These are phyloP conservation scores for Paecilomyces dactylethromorphus DNA, from an alignment of 2,329 filamentous ascomycete genomes.

Conservation along the genomic window DNA sequence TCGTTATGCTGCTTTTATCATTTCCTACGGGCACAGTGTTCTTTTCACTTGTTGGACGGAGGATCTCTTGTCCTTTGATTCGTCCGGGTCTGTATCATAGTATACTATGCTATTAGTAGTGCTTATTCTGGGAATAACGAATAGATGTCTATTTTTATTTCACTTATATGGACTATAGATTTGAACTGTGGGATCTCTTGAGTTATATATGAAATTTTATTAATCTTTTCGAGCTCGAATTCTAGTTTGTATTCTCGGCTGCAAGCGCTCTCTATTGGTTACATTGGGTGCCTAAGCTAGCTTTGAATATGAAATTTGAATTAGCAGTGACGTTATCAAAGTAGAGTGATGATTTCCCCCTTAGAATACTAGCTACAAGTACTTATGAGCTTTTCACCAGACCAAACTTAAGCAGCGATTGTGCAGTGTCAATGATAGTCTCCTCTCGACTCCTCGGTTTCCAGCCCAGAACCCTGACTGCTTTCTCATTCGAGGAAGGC, in stretches of 20 bases:
- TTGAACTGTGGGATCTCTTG: neutral
- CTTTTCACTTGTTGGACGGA: neutral
- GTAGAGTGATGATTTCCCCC: no score
- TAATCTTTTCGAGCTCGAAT: no score
- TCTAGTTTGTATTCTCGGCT: no score
- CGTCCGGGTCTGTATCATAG: neutral
- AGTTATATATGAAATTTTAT: no score
- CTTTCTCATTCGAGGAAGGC: slow-evolving; percentile 16
- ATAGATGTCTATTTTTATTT: neutral
- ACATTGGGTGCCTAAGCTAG: no score
- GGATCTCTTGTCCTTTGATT: neutral
- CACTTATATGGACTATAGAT: neutral
- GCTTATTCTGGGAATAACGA: neutral
- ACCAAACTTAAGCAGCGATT: no score
- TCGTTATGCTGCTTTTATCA: neutral
- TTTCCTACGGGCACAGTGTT: neutral
- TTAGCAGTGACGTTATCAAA: no score
- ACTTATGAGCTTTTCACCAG: no score
- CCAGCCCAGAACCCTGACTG: slow-evolving; percentile 17
- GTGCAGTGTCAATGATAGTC: slow-evolving; percentile 11
- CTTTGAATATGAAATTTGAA: no score
- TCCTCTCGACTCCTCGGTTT: slow-evolving; percentile 15
- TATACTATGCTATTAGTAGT: neutral
- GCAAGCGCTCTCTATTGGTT: no score
- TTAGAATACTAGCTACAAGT: no score